Conservation (phyloP, 2,329 filamentous ascomycete genomes). For the Furcasterigmium furcatum region DNA sequence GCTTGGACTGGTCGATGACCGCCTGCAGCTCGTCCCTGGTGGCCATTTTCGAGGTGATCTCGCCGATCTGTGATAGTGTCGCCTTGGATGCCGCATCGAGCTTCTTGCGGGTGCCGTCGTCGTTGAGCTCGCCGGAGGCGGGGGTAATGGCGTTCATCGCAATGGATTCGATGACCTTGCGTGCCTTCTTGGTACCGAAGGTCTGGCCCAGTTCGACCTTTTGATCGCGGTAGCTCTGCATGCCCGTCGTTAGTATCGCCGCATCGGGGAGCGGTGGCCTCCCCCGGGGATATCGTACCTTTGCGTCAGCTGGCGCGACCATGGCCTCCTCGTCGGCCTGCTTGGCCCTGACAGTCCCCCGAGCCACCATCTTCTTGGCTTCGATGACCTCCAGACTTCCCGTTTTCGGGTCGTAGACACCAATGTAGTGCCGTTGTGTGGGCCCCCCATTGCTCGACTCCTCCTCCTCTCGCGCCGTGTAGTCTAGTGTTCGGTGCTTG, state of each 20-base stretch:
- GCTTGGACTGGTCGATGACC: constrained; percentile 64
- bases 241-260: no score
- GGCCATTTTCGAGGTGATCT: constrained; percentile 62
- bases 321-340: constrained; percentile 46
- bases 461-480: constrained; percentile 52
- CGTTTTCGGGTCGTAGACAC: constrained; percentile 59
- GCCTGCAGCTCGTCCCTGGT: constrained; percentile 63
- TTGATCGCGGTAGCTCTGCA: constrained; percentile 55
- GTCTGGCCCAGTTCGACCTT: constrained; percentile 70
- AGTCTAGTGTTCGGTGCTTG: constrained; percentile 55
- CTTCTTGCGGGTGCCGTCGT: constrained; percentile 38
- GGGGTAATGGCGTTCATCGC: constrained; percentile 68
- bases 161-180: constrained; percentile 68
- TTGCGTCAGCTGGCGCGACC: constrained; percentile 19
- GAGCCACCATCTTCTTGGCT: constrained; percentile 61
- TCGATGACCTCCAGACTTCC: constrained; percentile 59
- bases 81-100: constrained; percentile 54
- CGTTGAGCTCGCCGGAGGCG: constrained; percentile 23
- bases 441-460: constrained; percentile 8
- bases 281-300: no score
- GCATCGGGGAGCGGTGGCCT: no score
- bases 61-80: constrained; percentile 61
- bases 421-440: constrained; percentile 53
- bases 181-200: constrained; percentile 80
- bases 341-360: constrained; percentile 54